These are phyloP conservation scores for Kodamaea plutei DNA, from an alignment of 1,139 yeast genomes.

Conservation along the genomic window DNA sequence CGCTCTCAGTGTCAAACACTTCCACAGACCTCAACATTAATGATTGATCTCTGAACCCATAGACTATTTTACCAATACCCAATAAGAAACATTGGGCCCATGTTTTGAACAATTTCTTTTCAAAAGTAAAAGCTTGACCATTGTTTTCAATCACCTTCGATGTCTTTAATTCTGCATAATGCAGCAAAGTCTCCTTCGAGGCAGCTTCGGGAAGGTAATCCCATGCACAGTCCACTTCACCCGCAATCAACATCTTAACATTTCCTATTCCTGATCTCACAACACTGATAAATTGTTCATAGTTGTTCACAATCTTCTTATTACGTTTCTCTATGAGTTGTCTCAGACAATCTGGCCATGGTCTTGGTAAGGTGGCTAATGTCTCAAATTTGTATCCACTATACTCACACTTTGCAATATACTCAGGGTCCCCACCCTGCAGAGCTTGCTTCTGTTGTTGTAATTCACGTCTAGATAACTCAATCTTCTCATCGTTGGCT, in stretches of 20 bases:
- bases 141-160: slow-evolving; percentile 50
- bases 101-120: slow-evolving; percentile 64
- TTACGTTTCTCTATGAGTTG: slow-evolving; percentile 61
- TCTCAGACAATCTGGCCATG: slow-evolving; percentile 70
- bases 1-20: slow-evolving; percentile 69
- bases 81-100: slow-evolving; percentile 95
- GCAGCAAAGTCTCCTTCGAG: slow-evolving; percentile 50
- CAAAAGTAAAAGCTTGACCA: slow-evolving; percentile 57
- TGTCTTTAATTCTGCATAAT: slow-evolving; percentile 86
- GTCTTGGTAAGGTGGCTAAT: slow-evolving; percentile 67
- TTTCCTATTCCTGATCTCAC: slow-evolving; percentile 83
- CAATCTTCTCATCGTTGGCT: slow-evolving; percentile 51
- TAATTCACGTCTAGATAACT: slow-evolving; percentile 25
- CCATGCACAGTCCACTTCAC: slow-evolving; percentile 88
- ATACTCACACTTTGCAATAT: slow-evolving; percentile 44
- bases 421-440: slow-evolving; percentile 27
- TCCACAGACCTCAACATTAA: slow-evolving; percentile 65
- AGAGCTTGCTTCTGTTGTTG: slow-evolving; percentile 22
- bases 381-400: slow-evolving; percentile 86
- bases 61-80: slow-evolving; percentile 73
- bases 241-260: slow-evolving; percentile 67
- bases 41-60: slow-evolving; percentile 81
- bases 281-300: slow-evolving; percentile 73
- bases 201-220: slow-evolving; percentile 63
- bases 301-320: slow-evolving; percentile 57